These are phyloP conservation scores for Taiozyma sp. DNA, from an alignment of 1,139 yeast genomes.

Conservation along the genomic window DNA sequence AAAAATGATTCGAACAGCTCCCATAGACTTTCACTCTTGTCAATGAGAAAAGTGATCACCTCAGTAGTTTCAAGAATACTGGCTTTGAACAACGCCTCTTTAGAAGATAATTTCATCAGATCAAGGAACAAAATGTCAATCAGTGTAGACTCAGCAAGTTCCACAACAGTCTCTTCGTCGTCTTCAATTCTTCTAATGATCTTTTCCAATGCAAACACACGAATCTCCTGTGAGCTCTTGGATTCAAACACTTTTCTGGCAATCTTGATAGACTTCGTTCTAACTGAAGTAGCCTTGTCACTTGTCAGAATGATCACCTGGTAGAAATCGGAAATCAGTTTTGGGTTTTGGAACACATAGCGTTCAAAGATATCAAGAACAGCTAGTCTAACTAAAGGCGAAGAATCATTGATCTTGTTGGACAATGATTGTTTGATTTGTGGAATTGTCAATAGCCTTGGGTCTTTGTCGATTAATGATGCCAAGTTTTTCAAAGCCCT, in stretches of 20 bases:
- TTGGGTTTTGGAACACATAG: slow-evolving; percentile 41
- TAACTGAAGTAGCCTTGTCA: slow-evolving; percentile 61
- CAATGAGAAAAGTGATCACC: slow-evolving; percentile 13
- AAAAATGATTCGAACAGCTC: slow-evolving; percentile 41
- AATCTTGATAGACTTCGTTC: slow-evolving; percentile 55
- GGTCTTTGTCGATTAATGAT: slow-evolving; percentile 44
- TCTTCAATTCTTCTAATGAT: slow-evolving; percentile 56
- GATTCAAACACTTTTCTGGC: slow-evolving; percentile 43
- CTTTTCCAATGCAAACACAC: slow-evolving; percentile 41
- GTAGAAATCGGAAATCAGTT: slow-evolving; percentile 42
- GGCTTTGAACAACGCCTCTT: slow-evolving; percentile 11
- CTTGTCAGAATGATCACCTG: slow-evolving; percentile 28
- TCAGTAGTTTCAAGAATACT: slow-evolving; percentile 11
- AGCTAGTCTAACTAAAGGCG: slow-evolving; percentile 73
- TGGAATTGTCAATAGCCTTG: slow-evolving; percentile 41
- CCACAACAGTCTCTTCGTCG: slow-evolving; percentile 57
- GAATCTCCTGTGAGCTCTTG: slow-evolving; percentile 29
- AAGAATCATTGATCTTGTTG: slow-evolving; percentile 47
- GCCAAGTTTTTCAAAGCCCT: slow-evolving; percentile 59
- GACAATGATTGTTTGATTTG: slow-evolving; percentile 49
- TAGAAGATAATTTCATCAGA: slow-evolving; percentile 8
- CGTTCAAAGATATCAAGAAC: slow-evolving; percentile 60
- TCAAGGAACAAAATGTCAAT: slow-evolving; percentile 40
- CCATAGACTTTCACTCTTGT: slow-evolving; percentile 32
- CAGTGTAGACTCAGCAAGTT: slow-evolving; percentile 37